phyloP scores from a whole-genome alignment of 352 stramenopile species.

The Pythium volutum region DNA sequence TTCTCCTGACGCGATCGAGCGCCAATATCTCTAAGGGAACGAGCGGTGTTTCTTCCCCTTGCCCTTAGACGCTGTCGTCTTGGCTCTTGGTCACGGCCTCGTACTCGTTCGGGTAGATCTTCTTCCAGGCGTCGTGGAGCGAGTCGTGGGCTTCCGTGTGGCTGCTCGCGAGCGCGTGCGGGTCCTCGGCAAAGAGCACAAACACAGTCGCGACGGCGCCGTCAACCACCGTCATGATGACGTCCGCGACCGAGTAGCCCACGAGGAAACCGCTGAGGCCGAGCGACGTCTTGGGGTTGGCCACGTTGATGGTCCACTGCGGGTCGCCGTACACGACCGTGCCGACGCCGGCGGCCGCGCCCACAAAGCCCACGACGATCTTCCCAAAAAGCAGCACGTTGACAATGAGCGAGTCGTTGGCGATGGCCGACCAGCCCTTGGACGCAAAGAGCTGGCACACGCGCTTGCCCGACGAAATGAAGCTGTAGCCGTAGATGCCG shows the following conservation, averaged over 20 bases:
- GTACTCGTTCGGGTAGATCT: constrained; percentile 54
- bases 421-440: constrained; percentile 59
- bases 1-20: neutral
- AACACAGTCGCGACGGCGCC: constrained; percentile 53
- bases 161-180: constrained; percentile 34
- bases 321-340: constrained; percentile 35
- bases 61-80: constrained; percentile 30
- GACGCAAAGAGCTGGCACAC: constrained; percentile 54
- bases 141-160: constrained; percentile 38
- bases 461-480: constrained; percentile 41
- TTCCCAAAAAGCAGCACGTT: constrained; percentile 58
- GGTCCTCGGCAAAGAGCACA: constrained; percentile 53
- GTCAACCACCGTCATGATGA: constrained; percentile 52
- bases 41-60: too few species aligned
- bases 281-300: constrained; percentile 41
- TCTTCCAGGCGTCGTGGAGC: constrained; percentile 40
- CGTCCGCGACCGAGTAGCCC: constrained; percentile 45
- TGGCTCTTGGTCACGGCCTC: constrained; percentile 38
- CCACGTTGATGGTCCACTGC: constrained; percentile 44
- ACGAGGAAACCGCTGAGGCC: constrained; percentile 46
- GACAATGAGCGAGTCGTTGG: constrained; percentile 69
- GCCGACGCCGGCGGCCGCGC: constrained; percentile 38
- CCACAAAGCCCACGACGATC: constrained; percentile 55
- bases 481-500: constrained; percentile 68
- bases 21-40: too few species aligned